These are phyloP conservation scores for Mucor velutinosus DNA, from an alignment of 371 early-diverging fungal species.

Conservation along the genomic window DNA sequence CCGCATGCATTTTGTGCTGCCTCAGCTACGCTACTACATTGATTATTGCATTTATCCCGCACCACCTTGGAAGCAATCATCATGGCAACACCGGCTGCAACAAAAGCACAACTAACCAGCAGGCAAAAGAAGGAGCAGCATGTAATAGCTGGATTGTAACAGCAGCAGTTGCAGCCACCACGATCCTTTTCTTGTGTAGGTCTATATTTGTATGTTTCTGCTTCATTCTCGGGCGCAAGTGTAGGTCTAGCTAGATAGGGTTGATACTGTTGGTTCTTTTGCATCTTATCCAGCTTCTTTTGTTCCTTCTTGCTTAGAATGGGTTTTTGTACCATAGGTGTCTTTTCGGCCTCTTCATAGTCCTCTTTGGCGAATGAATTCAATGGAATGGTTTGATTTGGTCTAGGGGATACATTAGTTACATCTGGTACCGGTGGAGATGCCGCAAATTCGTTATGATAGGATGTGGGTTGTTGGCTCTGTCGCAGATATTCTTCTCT, in stretches of 20 bases:
- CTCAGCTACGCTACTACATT: slow-evolving; percentile 10
- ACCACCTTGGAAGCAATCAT: slow-evolving; percentile 35
- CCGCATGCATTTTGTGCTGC: slow-evolving; percentile 15
- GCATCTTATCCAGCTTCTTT: slow-evolving; percentile 5
- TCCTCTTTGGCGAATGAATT: slow-evolving; percentile 1
- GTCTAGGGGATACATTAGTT: neutral
- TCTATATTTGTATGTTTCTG: slow-evolving; percentile 9
- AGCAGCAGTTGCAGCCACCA: slow-evolving; percentile 17
- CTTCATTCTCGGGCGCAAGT: slow-evolving; percentile 23
- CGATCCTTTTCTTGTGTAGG: neutral
- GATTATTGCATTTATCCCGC: slow-evolving; percentile 22
- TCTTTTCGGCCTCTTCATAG: slow-evolving; percentile 8
- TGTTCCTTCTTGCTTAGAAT: slow-evolving; percentile 2
- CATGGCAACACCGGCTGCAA: slow-evolving; percentile 32
- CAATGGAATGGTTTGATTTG: neutral
- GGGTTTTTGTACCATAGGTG: slow-evolving; percentile 3
- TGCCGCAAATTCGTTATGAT: neutral
- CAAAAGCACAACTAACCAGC: slow-evolving; percentile 25
- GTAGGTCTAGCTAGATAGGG: slow-evolving; percentile 19
- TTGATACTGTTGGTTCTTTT: neutral
- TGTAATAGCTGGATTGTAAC: slow-evolving; percentile 36
- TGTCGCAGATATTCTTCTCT: slow-evolving; percentile 24
- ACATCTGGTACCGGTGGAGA: neutral
- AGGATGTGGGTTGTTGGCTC: neutral
- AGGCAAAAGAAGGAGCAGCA: slow-evolving; percentile 35